phyloP scores from a whole-genome alignment of 805 yeast species.

The Wickerhamomyces tratensis region DNA sequence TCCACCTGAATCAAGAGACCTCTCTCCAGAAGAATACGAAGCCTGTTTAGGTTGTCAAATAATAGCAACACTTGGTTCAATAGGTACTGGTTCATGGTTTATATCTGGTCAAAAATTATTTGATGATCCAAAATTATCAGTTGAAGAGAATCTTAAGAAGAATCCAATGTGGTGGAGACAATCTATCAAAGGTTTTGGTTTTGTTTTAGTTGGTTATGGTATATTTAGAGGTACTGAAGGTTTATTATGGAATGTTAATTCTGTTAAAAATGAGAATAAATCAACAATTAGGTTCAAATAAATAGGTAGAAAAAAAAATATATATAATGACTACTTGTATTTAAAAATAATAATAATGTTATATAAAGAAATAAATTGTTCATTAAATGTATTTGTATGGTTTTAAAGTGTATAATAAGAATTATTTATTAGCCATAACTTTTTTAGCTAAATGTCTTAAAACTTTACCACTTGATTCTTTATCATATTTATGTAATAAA shows the following conservation, averaged over 20 bases:
- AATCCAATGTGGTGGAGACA: constrained; percentile 58
- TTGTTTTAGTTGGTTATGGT: constrained; percentile 45
- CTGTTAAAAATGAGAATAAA: constrained; percentile 8
- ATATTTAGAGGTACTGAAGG: constrained; percentile 57
- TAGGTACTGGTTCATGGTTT: constrained; percentile 57
- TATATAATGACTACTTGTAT: neutral
- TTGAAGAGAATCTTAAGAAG: constrained; percentile 22
- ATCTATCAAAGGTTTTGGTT: constrained; percentile 44
- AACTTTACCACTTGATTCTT: constrained; percentile 22
- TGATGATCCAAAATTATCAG: constrained; percentile 27
- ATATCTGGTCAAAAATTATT: constrained; percentile 43
- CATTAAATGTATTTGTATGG: no score
- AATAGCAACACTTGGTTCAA: constrained; percentile 47
- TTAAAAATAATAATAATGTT: neutral
- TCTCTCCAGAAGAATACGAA: constrained; percentile 29
- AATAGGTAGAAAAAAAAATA: neutral
- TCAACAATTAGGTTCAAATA: no score
- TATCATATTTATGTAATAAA: constrained; percentile 22
- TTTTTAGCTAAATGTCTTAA: constrained; percentile 33
- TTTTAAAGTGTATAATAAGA: no score
- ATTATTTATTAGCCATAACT: constrained; percentile 15
- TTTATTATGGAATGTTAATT: constrained; percentile 36
- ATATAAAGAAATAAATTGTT: no score
- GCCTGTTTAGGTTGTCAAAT: constrained; percentile 65
- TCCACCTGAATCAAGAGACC: constrained; percentile 17